A percentile compares a stretch with the other conserved stretches of the same genome.
phyloP scores from a whole-genome alignment of 495 filamentous ascomycete species.

The Penicillium longicatenatum region DNA sequence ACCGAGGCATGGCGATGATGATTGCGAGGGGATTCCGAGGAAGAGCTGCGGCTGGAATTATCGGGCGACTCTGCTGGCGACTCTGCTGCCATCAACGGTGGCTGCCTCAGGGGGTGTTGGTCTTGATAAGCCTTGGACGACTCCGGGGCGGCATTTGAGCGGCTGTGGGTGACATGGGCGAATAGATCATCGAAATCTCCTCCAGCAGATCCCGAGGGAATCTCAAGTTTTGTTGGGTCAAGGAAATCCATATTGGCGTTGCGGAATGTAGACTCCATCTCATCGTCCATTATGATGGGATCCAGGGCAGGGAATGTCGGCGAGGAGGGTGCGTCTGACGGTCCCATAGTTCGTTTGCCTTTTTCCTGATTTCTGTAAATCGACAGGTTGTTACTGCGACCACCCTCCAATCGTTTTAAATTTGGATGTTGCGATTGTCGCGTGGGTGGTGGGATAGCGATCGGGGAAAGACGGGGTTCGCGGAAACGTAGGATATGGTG shows the following conservation, averaged over 20 bases:
- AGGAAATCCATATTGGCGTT: slow-evolving; percentile 48
- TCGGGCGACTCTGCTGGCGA: slow-evolving; percentile 48
- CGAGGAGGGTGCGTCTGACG: slow-evolving; percentile 40
- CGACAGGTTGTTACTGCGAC: slow-evolving; percentile 14
- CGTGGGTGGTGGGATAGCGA: slow-evolving; percentile 14
- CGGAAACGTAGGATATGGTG: not conserved
- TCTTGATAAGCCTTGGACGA: slow-evolving; percentile 37
- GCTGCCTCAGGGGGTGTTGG: slow-evolving; percentile 39
- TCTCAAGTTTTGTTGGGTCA: slow-evolving; percentile 38
- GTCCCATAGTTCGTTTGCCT: slow-evolving; percentile 40
- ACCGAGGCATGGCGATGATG: slow-evolving; percentile 43
- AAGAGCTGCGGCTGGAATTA: slow-evolving; percentile 46
- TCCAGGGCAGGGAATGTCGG: slow-evolving; percentile 46
- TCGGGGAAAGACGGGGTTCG: slow-evolving; percentile 5
- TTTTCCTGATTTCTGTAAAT: not conserved
- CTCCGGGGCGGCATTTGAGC: slow-evolving; percentile 30
- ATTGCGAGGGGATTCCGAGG: slow-evolving; percentile 46
- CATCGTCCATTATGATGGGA: slow-evolving; percentile 49
- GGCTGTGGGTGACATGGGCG: slow-evolving; percentile 34
- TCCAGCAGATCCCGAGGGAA: slow-evolving; percentile 40
- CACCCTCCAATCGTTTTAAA: slow-evolving; percentile 9
- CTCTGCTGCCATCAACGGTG: slow-evolving; percentile 36
- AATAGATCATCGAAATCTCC: slow-evolving; percentile 50
- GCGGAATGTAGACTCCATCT: slow-evolving; percentile 46
- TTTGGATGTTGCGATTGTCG: slow-evolving; percentile 12